These are phyloP conservation scores for Candida alai DNA, from an alignment of 805 yeast genomes.

Conservation along the genomic window DNA sequence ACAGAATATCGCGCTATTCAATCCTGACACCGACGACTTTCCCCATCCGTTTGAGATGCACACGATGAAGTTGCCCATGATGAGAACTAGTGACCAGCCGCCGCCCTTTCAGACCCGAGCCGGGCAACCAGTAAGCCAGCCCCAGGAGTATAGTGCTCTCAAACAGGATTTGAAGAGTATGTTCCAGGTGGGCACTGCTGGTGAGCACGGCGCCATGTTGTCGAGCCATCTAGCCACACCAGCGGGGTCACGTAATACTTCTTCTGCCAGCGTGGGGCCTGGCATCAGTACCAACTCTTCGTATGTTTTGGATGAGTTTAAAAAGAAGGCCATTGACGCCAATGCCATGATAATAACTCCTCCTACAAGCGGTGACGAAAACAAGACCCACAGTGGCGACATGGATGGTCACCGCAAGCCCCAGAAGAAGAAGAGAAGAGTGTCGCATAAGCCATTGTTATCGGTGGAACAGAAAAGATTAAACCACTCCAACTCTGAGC, in stretches of 20 bases:
- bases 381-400: slow-evolving; percentile 13
- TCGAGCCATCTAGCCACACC: slow-evolving; percentile 32
- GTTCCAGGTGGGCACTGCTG: too few species aligned
- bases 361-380: slow-evolving; percentile 8
- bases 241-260: slow-evolving; percentile 26
- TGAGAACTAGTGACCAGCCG: too few species aligned
- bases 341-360: slow-evolving; percentile 7
- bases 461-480: slow-evolving; percentile 38
- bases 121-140: too few species aligned
- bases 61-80: slow-evolving; percentile 23
- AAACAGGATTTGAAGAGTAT: too few species aligned
- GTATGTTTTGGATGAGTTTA: slow-evolving; percentile 7
- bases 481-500: slow-evolving; percentile 41
- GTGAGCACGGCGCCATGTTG: too few species aligned
- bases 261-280: slow-evolving; percentile 10
- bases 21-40: slow-evolving; percentile 6
- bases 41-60: slow-evolving; percentile 24
- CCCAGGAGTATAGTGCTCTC: too few species aligned
- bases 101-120: neutral
- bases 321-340: slow-evolving; percentile 1
- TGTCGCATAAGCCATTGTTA: slow-evolving; percentile 33
- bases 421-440: slow-evolving; percentile 23
- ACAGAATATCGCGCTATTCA: neutral
- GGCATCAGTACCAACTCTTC: slow-evolving; percentile 7
- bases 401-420: slow-evolving; percentile 6